Percentiles rank a stretch among this genome's conserved stretches.
phyloP scores from a whole-genome alignment of 805 yeast species.

The Kuraishia borneana region DNA sequence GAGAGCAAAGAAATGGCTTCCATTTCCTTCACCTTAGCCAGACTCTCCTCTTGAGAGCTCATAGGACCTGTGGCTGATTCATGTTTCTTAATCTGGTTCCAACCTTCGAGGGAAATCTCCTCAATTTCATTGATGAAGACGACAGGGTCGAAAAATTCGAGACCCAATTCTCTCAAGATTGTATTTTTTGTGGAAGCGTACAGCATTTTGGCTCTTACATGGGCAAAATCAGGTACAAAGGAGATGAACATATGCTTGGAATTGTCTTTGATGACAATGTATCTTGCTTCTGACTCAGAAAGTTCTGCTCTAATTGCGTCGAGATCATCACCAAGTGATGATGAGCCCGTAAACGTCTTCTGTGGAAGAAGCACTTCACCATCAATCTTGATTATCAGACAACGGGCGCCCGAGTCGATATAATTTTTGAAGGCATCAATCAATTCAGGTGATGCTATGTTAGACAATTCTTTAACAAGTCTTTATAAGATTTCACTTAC shows the following conservation, averaged over 20 bases:
- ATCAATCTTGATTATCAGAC: conserved; percentile 15
- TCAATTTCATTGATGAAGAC: conserved; percentile 44
- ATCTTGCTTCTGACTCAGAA: conserved; percentile 30
- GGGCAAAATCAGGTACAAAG: conserved; percentile 79
- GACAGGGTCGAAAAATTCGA: conserved; percentile 34
- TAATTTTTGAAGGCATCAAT: conserved; percentile 31
- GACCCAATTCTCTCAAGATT: conserved; percentile 62
- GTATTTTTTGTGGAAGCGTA: conserved; percentile 87
- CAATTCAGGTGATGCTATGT: conserved; percentile 29
- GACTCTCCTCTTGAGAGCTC: conserved; percentile 46
- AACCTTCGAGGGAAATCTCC: conserved; percentile 42
- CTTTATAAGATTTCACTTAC: conserved; percentile 16
- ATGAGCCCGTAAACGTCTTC: conserved; percentile 17
- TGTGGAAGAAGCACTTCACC: conserved; percentile 21
- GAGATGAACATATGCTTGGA: conserved; percentile 51
- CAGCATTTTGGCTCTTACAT: conserved; percentile 79
- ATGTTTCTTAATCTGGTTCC: conserved; percentile 26
- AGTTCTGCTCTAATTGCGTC: conserved; percentile 18
- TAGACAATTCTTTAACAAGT: conserved; percentile 12
- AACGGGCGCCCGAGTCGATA: conserved; percentile 18
- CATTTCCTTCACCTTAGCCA: conserved; percentile 30
- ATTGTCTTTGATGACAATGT: conserved; percentile 32
- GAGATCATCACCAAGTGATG: conserved; percentile 23
- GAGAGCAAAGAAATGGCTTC: conserved; percentile 23
- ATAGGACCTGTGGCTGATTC: conserved; percentile 32